Conservation (phyloP, 257 asterid genomes). For the Solanum paucissectum region DNA sequence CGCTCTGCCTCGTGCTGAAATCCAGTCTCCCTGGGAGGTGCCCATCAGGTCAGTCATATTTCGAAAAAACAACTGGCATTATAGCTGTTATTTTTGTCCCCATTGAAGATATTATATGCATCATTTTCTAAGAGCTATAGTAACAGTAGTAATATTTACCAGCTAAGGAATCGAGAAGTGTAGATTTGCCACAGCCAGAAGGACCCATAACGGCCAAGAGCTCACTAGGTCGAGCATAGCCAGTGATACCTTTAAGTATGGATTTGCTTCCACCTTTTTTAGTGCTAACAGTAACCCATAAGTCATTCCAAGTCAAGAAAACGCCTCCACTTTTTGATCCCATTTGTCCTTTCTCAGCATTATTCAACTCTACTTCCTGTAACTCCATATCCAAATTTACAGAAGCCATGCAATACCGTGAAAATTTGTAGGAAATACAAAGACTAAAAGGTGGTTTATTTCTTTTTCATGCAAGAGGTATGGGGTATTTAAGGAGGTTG, state of each 20-base stretch:
- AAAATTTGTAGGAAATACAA: neutral
- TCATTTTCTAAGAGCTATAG: neutral
- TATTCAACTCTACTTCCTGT: neutral
- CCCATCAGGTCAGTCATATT: neutral
- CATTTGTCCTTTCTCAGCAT: neutral
- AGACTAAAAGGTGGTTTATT: neutral
- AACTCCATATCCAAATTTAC: neutral
- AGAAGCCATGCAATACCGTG: neutral
- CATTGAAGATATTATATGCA: neutral
- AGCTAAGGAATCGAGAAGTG: conserved; percentile 14
- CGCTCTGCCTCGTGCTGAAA: conserved; percentile 10
- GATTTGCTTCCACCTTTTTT: neutral
- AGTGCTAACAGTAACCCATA: conserved; percentile 9
- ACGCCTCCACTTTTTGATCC: neutral
- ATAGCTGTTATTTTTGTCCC: neutral
- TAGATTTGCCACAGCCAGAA: conserved; percentile 18
- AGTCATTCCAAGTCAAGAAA: conserved; percentile 10
- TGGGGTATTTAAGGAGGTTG: neutral
- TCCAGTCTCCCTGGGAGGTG: conserved; percentile 7
- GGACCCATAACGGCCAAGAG: conserved; percentile 16
- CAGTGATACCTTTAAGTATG: conserved; percentile 15
- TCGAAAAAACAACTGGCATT: neutral
- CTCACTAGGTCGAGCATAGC: conserved; percentile 13
- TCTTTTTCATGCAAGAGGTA: neutral
- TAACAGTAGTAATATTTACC: neutral